Base-by-base conservation (phyloP, 495 filamentous ascomycete species). In the Penicillium simplicissimum region DNA sequence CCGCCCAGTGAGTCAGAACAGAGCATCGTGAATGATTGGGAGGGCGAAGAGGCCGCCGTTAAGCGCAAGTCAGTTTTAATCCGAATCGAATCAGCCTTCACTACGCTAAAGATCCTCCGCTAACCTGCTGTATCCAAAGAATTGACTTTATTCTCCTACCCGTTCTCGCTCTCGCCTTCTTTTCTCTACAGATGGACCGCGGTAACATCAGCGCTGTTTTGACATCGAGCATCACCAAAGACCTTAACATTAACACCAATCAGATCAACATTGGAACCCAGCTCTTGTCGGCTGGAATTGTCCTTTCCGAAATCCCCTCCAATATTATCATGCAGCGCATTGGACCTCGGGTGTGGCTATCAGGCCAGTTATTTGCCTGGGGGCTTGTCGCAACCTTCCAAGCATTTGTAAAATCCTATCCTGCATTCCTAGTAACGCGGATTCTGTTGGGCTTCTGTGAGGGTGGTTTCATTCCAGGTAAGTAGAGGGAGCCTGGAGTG, bases 361-460 rank as follows among this genome's bases (percentile, higher is more conserved):
- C 82, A 0, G 68, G 57, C 0, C 84, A 88, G 66, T 76, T 87
- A 8, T 68, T 87, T 23, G 83, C 81, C n/a, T 87, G 82, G 78
- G 85, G 84, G 0, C 56, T 85, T 3, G 80, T 88, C 0, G 83
- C 82, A 0, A 83, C 82, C 0, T 85, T 85, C 56, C 85, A 88
- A 66, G 79, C 81, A 4, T 88, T 87, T 63, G 74, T 84, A 28
- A 73, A 81, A 37, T 79, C 79, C 0, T 78, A 82, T 47, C 77
- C 75, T 1, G 75, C 79, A 4, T 87, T 75, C 55, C 56, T 86
- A 0, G 74, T 73, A 0, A 87, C 85, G 0, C 75, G 85, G 6
- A 59, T 87, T 6, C 63, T 86, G 2, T 73, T 87, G 5, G 85
- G 83, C n/a, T 71, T 85, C 53, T 79, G 80, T 45, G 85, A 88